Conservation (phyloP, 306 rosid species). For the Adenanthera pavonina region DNA sequence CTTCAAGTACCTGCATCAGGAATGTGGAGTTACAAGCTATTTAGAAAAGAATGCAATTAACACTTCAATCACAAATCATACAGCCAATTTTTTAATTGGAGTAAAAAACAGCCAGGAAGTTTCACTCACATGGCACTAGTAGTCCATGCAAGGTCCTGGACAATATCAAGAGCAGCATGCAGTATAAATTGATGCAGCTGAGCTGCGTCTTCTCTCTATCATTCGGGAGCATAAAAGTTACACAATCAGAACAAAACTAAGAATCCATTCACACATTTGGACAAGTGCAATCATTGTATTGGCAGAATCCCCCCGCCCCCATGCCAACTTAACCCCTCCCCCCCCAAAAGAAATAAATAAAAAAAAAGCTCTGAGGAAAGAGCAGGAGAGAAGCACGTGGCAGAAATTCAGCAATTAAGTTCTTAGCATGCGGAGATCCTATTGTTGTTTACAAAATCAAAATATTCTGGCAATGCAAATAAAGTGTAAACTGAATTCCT, state of each 20-base stretch:
- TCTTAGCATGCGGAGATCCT: neutral
- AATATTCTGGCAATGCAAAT: neutral
- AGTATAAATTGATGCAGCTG: conserved; percentile 95
- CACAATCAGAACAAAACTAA: conserved; percentile 11
- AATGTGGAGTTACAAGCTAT: conserved; percentile 23
- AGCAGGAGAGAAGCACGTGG: neutral
- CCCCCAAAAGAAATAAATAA: too few relatives aligned
- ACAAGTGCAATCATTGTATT: neutral
- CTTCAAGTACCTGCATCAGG: conserved; percentile 88
- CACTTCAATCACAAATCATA: conserved; percentile 11
- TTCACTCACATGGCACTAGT: conserved; percentile 90
- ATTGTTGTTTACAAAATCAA: conserved; percentile 14
- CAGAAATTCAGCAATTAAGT: neutral
- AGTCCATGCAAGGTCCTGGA: conserved; percentile 99
- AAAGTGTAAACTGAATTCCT: neutral
- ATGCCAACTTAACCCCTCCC: too few relatives aligned
- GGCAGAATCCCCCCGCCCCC: neutral
- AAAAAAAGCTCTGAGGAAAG: neutral
- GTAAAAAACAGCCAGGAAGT: neutral
- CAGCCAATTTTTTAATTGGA: neutral
- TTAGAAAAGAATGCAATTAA: conserved; percentile 23
- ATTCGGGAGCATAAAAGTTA: conserved; percentile 34
- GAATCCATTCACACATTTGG: neutral
- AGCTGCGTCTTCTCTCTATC: conserved; percentile 95
- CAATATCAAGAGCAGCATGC: conserved; percentile 94